Conservation (phyloP, 202 grass and related monocot genomes). For the Brachypodium distachyon region DNA sequence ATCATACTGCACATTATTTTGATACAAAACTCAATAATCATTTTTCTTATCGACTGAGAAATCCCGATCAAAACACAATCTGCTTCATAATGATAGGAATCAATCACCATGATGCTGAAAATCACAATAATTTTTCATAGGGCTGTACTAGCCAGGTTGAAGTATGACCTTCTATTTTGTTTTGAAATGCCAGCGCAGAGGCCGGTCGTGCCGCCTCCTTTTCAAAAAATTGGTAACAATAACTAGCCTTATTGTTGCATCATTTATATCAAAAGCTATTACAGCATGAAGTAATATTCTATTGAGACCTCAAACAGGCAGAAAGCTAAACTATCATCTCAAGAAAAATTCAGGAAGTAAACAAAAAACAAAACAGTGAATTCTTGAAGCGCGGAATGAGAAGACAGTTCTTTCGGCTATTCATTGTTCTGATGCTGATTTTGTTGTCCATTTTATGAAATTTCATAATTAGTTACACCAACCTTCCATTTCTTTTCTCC, state of each 20-base stretch:
- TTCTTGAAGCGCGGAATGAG: not conserved
- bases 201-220: too few relatives aligned
- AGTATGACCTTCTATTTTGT: not conserved
- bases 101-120: not conserved
- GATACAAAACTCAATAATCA: not conserved
- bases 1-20: not conserved
- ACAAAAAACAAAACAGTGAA: not conserved
- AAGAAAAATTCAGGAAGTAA: not conserved
- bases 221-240: not conserved
- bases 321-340: not conserved
- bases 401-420: not conserved
- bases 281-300: not conserved
- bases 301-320: not conserved
- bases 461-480: not conserved
- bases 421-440: not conserved
- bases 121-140: not conserved
- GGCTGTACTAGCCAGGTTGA: not conserved
- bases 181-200: too few relatives aligned
- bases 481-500: not conserved
- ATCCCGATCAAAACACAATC: not conserved
- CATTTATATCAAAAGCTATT: not conserved
- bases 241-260: not conserved
- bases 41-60: not conserved
- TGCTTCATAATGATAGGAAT: not conserved
- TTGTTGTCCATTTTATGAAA: not conserved